Evolutionary conservation across 257 asterid species (phyloP), one percentile per base, ranked within the genome.

Genomic region (Paraleonurus japonicus): DNA sequence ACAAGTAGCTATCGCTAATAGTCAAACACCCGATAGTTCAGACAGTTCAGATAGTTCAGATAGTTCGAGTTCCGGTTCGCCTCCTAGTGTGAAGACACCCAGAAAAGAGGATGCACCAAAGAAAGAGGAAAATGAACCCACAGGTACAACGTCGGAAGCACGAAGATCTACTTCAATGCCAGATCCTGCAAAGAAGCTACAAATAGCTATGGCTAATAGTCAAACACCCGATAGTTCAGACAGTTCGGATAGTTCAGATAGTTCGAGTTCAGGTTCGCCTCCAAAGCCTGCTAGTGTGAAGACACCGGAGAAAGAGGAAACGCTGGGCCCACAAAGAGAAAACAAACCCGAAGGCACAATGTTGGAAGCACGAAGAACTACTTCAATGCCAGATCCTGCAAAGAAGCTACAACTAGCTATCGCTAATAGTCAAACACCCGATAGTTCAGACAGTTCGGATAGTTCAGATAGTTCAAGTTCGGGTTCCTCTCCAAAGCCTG

Each of bases 351-450:
- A 0, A 26, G 41, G 22, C 27, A 9, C 22, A 24, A 57, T 20
- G 4, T 10, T 33, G 8, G 35, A 57, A 3, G 17, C 63, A 26
- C 63, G 15, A 57, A 57, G 9, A 26, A 57, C 19, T 11, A 57
- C 20, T 57, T 33, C 32, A 0, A 22, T 55, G 33, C 60, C 81
- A 11, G 47, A 80, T 76, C 84, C 81, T 58, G 82, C 81, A 16
- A 87, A 72, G 48, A 76, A 78, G 65, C 76, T 88, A 5, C 74
- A 84, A 60, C 87, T 85, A 0, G 89, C 92, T 7, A 86, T 89
- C 6, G 50, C 68, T 7, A 81, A 81, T 41, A 84, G 87, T 69
- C 73, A 84, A n/a, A n/a, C n/a, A 69, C 26, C 76, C 43, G 79
- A 85, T 69, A 78, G 70, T 72, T 87, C 87, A 48, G 72, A 67